A percentile compares a stretch with the other conserved stretches of the same genome.
Evolutionary conservation across 345 rosid genomes (phyloP).

Genomic region (Arabidopsis suecica): DNA sequence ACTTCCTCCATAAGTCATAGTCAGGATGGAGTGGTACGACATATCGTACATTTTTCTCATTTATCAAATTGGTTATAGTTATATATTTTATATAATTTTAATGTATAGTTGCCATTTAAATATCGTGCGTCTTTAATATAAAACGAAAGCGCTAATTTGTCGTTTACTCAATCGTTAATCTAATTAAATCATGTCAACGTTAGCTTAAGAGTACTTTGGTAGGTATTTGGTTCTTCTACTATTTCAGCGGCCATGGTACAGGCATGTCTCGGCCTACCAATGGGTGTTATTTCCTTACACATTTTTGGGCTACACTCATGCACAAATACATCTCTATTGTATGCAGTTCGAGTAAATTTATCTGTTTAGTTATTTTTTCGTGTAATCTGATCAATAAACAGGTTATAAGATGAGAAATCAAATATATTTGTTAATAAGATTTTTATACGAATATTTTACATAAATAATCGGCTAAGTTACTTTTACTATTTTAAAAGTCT

Average conservation of each 20-base stretch:
- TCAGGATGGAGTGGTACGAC: constrained; percentile 46
- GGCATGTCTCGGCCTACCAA: constrained; percentile 7
- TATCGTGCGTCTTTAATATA: constrained; percentile 8
- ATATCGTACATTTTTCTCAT: constrained; percentile 37
- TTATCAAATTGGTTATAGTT: constrained; percentile 22
- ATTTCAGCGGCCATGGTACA: constrained; percentile 32
- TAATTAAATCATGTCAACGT: constrained; percentile 34
- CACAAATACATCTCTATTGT: too few species aligned
- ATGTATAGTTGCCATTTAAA: constrained; percentile 34
- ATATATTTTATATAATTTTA: background rate
- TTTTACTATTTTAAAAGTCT: too few species aligned
- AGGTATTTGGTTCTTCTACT: constrained; percentile 28
- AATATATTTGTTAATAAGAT: too few species aligned
- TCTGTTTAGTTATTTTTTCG: too few species aligned
- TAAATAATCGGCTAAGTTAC: too few species aligned
- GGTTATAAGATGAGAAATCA: too few species aligned
- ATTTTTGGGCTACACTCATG: too few species aligned
- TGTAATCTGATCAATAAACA: too few species aligned
- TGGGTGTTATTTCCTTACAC: too few species aligned
- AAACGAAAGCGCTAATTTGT: constrained; percentile 40
- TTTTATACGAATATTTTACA: too few species aligned
- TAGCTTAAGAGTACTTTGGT: constrained; percentile 10
- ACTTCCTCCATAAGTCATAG: constrained; percentile 36
- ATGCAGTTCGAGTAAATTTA: too few species aligned
- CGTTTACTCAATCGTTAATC: constrained; percentile 31